Evolutionary conservation across 495 filamentous ascomycete genomes (phyloP), one percentile per base, ranked within the genome.

Genomic region (Hyaloscypha hepaticicola): DNA sequence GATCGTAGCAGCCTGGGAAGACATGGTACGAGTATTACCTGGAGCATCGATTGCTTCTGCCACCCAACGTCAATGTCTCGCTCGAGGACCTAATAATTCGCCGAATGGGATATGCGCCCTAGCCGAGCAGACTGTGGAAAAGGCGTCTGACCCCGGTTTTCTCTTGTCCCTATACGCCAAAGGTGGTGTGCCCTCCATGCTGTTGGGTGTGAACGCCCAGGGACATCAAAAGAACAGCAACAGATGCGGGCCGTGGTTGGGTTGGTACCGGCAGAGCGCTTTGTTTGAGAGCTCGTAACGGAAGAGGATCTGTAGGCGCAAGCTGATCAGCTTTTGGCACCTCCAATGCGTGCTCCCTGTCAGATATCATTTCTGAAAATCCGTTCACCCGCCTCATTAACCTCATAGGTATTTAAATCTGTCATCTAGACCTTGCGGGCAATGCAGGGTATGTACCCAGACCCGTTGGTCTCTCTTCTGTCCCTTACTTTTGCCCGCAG

Each of bases 401-500:
- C 26, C 57, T 55, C 14, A 12, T 21, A 25, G 31, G 57, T 57
- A 26, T 56, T 45, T 31, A 38, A 55, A 60, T 52, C 49, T 66
- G 63, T 60, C 63, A 53, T 55, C 19, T 69, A 55, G 65, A 59
- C 66, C 65, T 26, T 60, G 41, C 31, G 48, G 48, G 28, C 60
- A 2, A 60, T 55, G 41, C 16, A 55, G 56, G 27, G 56, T 61
- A 60, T 22, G 60, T 59, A 64, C 48, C 61, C 58, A 62, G 55
- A 50, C 29, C 38, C 55, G 63, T 53, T 65, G 22, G 24, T 33
- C n/a, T 19, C 31, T 53, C 27, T 53, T 66, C 60, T 62, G 64
- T 45, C 19, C 62, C 62, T 50, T 62, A 52, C 34, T 57, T n/a
- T 59, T 51, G 25, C 28, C 41, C 29, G 55, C 60, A 60, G 60